Percentiles rank a stretch among this genome's conserved stretches.
Conservation (phyloP, 2,329 filamentous ascomycete species). For the Claviceps citrina region DNA sequence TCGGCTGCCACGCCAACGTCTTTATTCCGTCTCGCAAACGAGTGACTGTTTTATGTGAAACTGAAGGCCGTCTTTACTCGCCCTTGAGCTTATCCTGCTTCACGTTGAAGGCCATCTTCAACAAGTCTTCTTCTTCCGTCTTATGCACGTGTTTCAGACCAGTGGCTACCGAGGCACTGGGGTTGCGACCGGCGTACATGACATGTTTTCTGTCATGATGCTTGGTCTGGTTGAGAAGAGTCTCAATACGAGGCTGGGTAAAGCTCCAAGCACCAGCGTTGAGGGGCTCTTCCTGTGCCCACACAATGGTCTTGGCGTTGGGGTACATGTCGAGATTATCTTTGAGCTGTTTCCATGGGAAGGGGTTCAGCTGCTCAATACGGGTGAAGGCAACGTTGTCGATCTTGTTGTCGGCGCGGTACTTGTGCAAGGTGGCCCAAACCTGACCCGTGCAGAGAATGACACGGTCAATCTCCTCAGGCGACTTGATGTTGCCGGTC, state of each 20-base stretch:
- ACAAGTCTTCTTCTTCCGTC: slow-evolving; percentile 83
- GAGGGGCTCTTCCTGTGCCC: slow-evolving; percentile 92
- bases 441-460: slow-evolving; percentile 92
- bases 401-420: slow-evolving; percentile 73
- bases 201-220: slow-evolving; percentile 90
- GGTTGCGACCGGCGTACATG: slow-evolving; percentile 90
- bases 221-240: slow-evolving; percentile 80
- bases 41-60: too few species aligned
- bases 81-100: slow-evolving; percentile 57
- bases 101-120: slow-evolving; percentile 49
- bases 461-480: slow-evolving; percentile 82
- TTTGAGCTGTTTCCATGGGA: slow-evolving; percentile 93
- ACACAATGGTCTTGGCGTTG: slow-evolving; percentile 94
- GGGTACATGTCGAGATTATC: slow-evolving; percentile 95
- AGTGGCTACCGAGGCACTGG: slow-evolving; percentile 85
- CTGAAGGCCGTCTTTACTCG: slow-evolving; percentile 39
- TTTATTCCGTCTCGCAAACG: too few species aligned
- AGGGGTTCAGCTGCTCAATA: slow-evolving; percentile 94
- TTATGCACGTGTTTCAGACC: slow-evolving; percentile 76
- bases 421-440: slow-evolving; percentile 76
- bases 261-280: slow-evolving; percentile 96
- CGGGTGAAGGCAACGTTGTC: slow-evolving; percentile 88
- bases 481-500: slow-evolving; percentile 55
- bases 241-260: slow-evolving; percentile 95
- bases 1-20: too few species aligned